phyloP scores from a whole-genome alignment of 129 eudicot genomes.

The Flaveria sonorensis region DNA sequence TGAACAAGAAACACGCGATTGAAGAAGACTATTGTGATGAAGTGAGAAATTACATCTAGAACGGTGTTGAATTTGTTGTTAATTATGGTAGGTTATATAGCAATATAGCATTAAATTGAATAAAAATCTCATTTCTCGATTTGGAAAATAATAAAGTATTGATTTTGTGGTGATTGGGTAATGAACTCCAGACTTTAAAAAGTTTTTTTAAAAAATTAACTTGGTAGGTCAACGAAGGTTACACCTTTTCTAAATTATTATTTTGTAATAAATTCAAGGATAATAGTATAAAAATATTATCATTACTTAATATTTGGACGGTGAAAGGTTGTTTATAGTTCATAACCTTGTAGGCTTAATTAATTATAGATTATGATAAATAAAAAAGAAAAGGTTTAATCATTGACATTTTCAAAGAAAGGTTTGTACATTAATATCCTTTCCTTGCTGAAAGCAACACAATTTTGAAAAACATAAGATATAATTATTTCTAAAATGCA shows the following conservation, averaged over 20 bases:
- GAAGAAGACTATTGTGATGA: constrained; percentile 32
- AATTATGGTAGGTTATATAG: constrained; percentile 37
- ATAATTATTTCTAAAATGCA: not conserved
- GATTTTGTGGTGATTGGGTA: constrained; percentile 31
- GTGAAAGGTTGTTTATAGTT: not conserved
- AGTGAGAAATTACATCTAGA: constrained; percentile 64
- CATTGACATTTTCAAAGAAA: not conserved
- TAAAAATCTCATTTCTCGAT: constrained; percentile 20
- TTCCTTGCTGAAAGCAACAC: too few relatives aligned
- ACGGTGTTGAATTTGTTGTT: constrained; percentile 45
- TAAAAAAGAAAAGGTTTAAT: not conserved
- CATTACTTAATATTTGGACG: constrained; percentile 5
- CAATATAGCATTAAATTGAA: constrained; percentile 32
- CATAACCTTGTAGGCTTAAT: not conserved
- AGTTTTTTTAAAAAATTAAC: constrained; percentile 10
- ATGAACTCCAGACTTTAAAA: constrained; percentile 32
- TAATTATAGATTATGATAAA: not conserved
- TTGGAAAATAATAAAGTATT: constrained; percentile 10
- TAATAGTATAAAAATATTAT: constrained; percentile 6
- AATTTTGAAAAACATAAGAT: too few relatives aligned
- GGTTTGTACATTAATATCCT: too few relatives aligned
- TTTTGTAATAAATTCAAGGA: not conserved
- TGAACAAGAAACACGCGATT: constrained; percentile 27
- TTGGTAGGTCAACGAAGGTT: constrained; percentile 36
- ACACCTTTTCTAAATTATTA: constrained; percentile 17